Evolutionary conservation across 768 basidiomycete genomes (phyloP).

Genomic region (Leccinum fibrillosum): DNA sequence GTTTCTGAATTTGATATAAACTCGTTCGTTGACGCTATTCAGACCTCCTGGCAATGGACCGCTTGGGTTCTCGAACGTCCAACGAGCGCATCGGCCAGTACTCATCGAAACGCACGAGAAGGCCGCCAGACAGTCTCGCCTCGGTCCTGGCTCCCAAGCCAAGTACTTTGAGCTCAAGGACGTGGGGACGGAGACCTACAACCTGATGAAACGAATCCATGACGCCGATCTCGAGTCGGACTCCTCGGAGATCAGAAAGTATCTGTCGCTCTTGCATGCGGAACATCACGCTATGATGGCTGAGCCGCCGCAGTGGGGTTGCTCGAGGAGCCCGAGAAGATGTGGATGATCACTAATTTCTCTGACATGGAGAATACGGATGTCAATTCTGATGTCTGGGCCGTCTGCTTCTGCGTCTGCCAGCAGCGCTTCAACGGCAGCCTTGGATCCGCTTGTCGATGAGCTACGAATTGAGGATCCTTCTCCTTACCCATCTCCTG

Average conservation of each 20-base stretch:
- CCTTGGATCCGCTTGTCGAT: not conserved
- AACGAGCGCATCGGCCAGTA: no score
- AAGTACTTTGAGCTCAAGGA: slow-evolving; percentile 24
- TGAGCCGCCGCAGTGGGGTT: slow-evolving; percentile 41
- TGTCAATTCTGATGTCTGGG: no score
- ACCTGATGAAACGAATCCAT: slow-evolving; percentile 43
- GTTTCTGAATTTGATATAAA: not conserved
- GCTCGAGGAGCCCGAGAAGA: slow-evolving; percentile 22
- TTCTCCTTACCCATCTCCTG: slow-evolving; percentile 11
- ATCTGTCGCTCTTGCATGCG: slow-evolving; percentile 44
- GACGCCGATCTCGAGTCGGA: slow-evolving; percentile 32
- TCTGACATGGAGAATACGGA: not conserved
- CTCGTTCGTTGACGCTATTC: no score
- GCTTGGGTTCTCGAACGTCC: no score
- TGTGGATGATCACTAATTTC: slow-evolving; percentile 24
- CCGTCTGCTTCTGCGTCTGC: no score
- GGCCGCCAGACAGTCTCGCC: no score
- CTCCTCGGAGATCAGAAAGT: slow-evolving; percentile 37
- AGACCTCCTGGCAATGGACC: no score
- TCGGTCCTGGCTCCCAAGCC: no score
- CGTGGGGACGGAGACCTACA: slow-evolving; percentile 43
- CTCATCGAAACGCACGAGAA: no score
- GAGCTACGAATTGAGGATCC: not conserved
- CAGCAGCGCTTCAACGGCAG: no score
- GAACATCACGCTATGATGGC: slow-evolving; percentile 44